Evolutionary conservation across 768 basidiomycete genomes (phyloP).

Genomic region (Dictyophora rubrovolvata): DNA sequence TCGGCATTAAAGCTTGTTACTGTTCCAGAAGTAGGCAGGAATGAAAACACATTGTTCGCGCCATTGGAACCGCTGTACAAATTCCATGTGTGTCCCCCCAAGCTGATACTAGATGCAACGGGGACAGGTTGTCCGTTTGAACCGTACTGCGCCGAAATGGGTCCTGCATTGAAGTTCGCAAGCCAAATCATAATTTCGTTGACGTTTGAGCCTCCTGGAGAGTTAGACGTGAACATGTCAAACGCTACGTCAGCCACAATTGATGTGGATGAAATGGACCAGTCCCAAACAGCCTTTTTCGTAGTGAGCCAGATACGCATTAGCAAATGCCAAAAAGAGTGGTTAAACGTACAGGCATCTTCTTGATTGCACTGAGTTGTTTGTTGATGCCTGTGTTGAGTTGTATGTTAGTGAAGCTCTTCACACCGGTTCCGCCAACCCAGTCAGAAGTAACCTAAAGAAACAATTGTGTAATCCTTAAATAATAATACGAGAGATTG

Average conservation of each 20-base stretch:
- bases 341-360: slow-evolving; percentile 39
- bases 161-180: slow-evolving; percentile 44
- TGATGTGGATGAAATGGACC: slow-evolving; percentile 35
- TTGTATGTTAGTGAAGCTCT: slow-evolving; percentile 53
- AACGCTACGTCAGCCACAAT: slow-evolving; percentile 50
- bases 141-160: slow-evolving; percentile 42
- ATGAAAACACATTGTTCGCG: slow-evolving; percentile 32
- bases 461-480: neutral
- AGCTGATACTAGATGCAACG: slow-evolving; percentile 30
- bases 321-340: neutral
- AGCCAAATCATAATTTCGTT: slow-evolving; percentile 60
- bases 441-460: slow-evolving; percentile 38
- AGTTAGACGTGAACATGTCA: slow-evolving; percentile 51
- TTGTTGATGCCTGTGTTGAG: slow-evolving; percentile 41
- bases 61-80: slow-evolving; percentile 46
- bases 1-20: slow-evolving; percentile 46
- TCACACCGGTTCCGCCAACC: slow-evolving; percentile 41
- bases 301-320: neutral
- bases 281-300: slow-evolving; percentile 42
- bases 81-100: slow-evolving; percentile 48
- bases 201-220: slow-evolving; percentile 34
- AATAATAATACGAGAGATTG: neutral
- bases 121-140: slow-evolving; percentile 37
- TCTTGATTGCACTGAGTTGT: slow-evolving; percentile 41
- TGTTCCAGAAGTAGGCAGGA: slow-evolving; percentile 28